These are phyloP conservation scores for Penstemon eatonii DNA, from an alignment of 257 asterid species.

Conservation along the genomic window DNA sequence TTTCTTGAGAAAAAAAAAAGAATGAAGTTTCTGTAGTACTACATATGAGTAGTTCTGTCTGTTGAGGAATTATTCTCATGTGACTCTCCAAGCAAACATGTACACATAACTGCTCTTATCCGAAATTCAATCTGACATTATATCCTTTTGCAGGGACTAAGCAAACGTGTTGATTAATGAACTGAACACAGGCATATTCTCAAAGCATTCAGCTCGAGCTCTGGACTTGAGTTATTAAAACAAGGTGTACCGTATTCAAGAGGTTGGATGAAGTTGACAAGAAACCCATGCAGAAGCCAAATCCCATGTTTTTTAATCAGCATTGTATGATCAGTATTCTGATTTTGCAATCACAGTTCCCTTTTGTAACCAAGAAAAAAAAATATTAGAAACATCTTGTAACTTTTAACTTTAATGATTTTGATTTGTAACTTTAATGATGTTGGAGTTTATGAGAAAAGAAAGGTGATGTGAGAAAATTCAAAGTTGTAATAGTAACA, in stretches of 20 bases:
- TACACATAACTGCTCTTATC: background rate
- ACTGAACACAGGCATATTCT: background rate
- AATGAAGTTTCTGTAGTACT: too few relatives aligned
- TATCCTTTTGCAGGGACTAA: conserved; percentile 41
- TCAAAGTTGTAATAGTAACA: background rate
- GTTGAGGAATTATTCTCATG: too few relatives aligned
- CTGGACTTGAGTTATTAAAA: too few relatives aligned
- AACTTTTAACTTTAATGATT: background rate
- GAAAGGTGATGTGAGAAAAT: conserved; percentile 3
- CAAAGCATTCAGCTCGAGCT: background rate
- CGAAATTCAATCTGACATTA: background rate
- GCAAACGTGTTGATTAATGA: background rate
- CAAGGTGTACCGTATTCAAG: too few relatives aligned
- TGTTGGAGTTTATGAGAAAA: conserved; percentile 5
- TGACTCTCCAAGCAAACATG: too few relatives aligned
- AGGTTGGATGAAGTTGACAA: conserved; percentile 3
- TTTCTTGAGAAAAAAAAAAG: too few relatives aligned
- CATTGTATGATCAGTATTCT: too few relatives aligned
- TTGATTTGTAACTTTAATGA: conserved; percentile 17
- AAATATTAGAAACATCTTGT: background rate
- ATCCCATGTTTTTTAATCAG: background rate
- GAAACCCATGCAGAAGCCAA: conserved; percentile 8
- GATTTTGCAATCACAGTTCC: too few relatives aligned
- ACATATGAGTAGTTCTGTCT: too few relatives aligned
- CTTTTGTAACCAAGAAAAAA: too few relatives aligned